These are phyloP conservation scores for Colletotrichum lentis DNA, from an alignment of 2,329 filamentous ascomycete genomes.

Conservation along the genomic window DNA sequence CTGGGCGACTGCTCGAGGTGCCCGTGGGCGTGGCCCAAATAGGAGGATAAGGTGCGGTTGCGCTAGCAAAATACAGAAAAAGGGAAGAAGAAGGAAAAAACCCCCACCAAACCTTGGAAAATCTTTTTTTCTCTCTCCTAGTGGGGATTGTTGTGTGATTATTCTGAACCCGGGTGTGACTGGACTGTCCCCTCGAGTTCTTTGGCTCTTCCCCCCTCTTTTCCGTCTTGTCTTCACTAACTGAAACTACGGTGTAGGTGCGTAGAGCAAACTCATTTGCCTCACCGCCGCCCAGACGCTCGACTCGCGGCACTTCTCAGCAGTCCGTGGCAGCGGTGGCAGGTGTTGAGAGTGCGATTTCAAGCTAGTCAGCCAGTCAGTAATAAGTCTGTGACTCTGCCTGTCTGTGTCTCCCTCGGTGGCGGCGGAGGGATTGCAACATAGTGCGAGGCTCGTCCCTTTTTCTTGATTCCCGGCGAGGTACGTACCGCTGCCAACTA, in stretches of 20 bases:
- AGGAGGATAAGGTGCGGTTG: conserved; percentile 14
- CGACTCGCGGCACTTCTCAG: conserved; percentile 15
- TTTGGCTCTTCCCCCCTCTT: not conserved
- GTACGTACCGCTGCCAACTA: not conserved
- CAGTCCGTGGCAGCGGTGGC: conserved; percentile 9
- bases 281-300: conserved; percentile 29
- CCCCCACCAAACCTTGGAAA: too few relatives aligned
- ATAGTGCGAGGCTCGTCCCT: not conserved
- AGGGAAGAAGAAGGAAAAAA: not conserved
- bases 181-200: too few relatives aligned
- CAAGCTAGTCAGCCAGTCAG: conserved; percentile 5
- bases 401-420: not conserved
- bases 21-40: conserved; percentile 1
- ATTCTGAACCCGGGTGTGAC: conserved; percentile 25
- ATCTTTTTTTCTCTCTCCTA: not conserved
- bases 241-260: conserved; percentile 13
- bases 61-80: too few relatives aligned
- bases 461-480: not conserved
- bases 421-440: too few relatives aligned
- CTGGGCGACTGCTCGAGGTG: conserved; percentile 3
- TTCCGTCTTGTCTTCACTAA: not conserved
- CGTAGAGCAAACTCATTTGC: conserved; percentile 19
- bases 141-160: not conserved
- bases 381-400: not conserved
- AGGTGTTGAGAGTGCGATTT: conserved; percentile 21